Percentiles rank a stretch among this genome's conserved stretches.
These are phyloP conservation scores for Paramarasmius palmivorus DNA, from an alignment of 1,284 basidiomycete genomes.

Conservation along the genomic window DNA sequence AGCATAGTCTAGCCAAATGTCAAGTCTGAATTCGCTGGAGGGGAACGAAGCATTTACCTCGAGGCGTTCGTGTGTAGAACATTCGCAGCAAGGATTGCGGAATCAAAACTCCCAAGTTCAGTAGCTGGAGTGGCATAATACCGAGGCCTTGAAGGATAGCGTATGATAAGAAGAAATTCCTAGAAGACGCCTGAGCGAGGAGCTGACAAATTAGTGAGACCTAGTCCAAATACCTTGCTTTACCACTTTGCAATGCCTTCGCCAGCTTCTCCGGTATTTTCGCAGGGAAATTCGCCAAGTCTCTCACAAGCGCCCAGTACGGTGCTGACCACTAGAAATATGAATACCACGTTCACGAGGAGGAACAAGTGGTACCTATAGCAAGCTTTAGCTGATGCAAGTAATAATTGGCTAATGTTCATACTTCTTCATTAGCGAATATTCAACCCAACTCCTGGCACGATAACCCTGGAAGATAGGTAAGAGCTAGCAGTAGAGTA, in stretches of 20 bases:
- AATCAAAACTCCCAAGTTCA: constrained; percentile 85
- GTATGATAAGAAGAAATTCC: constrained; percentile 95
- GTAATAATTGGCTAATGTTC: constrained; percentile 22
- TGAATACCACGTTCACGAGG: constrained; percentile 92
- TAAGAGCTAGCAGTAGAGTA: constrained; percentile 56
- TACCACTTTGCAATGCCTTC: constrained; percentile 72
- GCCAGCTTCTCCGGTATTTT: constrained; percentile 92
- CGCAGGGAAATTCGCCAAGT: constrained; percentile 84
- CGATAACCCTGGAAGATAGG: constrained; percentile 88
- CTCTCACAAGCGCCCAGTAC: constrained; percentile 86
- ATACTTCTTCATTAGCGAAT: constrained; percentile 90
- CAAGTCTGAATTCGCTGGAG: constrained; percentile 4
- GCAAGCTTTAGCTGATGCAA: constrained; percentile 3
- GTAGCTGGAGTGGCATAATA: constrained; percentile 92
- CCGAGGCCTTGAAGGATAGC: constrained; percentile 92
- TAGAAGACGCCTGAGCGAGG: constrained; percentile 25
- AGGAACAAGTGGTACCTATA: constrained; percentile 91
- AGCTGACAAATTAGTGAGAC: neutral
- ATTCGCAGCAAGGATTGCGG: constrained; percentile 71
- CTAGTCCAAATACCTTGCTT: constrained; percentile 56
- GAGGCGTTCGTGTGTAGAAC: constrained; percentile 80
- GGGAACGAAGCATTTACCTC: constrained; percentile 65
- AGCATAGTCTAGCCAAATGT: constrained; percentile 70
- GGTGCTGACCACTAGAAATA: constrained; percentile 91
- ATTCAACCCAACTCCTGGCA: constrained; percentile 91